Evolutionary conservation across 2,329 filamentous ascomycete genomes (phyloP).

Genomic region (Alternaria ventricosa): DNA sequence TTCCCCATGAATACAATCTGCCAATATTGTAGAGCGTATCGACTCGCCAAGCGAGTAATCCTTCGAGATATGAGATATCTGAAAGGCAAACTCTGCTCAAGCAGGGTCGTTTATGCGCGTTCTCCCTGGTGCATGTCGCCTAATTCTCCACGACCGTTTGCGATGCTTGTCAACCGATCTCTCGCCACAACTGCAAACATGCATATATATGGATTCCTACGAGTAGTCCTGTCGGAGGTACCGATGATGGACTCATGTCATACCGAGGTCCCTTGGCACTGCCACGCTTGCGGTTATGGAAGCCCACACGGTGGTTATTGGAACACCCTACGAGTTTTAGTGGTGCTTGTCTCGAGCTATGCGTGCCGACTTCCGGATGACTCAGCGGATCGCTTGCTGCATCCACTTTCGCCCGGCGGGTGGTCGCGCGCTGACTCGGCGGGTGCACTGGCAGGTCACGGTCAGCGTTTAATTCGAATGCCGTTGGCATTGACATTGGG

Average conservation of each 20-base stretch:
- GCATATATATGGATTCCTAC: background rate
- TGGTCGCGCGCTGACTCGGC: background rate
- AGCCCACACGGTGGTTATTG: conserved; percentile 3
- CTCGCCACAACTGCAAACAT: background rate
- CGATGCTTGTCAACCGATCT: background rate
- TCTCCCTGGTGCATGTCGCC: background rate
- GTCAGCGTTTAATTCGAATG: background rate
- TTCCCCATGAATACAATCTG: conserved; percentile 7
- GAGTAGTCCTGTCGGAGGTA: background rate
- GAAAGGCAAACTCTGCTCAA: conserved; percentile 6
- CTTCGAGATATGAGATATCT: background rate
- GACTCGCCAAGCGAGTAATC: conserved; percentile 1
- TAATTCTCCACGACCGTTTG: background rate
- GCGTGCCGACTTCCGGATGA: conserved; percentile 14
- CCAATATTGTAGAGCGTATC: conserved; percentile 1
- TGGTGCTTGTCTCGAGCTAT: background rate
- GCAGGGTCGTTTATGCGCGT: background rate
- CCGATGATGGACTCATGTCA: conserved; percentile 12
- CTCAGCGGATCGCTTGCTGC: conserved; percentile 3
- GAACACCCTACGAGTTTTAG: conserved; percentile 5
- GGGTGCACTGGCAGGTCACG: background rate
- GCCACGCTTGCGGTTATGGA: conserved; percentile 1
- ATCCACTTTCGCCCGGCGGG: background rate
- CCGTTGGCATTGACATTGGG: background rate
- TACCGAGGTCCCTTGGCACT: conserved; percentile 16